These are phyloP conservation scores for Dictyostelium firmibasis DNA, from an alignment of 78 protist genomes.

Conservation along the genomic window DNA sequence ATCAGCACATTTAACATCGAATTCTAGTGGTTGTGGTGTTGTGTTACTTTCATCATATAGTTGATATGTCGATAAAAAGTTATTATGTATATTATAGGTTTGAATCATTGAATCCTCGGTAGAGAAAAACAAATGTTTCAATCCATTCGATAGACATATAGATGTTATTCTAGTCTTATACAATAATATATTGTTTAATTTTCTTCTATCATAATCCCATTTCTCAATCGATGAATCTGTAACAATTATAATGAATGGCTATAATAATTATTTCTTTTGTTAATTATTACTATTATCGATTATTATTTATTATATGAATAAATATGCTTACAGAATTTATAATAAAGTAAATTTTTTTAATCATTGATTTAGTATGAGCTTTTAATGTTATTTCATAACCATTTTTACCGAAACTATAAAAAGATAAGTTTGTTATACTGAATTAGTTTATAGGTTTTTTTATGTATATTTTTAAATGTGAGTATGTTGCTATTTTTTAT, in stretches of 20 bases:
- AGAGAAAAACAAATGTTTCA: slow-evolving; percentile 21
- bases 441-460: not conserved
- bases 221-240: slow-evolving; percentile 46
- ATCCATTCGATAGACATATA: not conserved
- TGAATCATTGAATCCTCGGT: slow-evolving; percentile 26
- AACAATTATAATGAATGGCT: slow-evolving; percentile 30
- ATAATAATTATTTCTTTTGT: not conserved
- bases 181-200: not conserved
- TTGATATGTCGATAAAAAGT: slow-evolving; percentile 40
- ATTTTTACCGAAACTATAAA: slow-evolving; percentile 44
- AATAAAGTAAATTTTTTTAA: slow-evolving; percentile 32
- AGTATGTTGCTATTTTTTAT: not conserved
- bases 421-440: not conserved
- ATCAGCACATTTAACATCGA: not conserved
- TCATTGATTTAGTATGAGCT: not conserved
- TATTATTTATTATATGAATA: not conserved
- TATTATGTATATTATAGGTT: slow-evolving; percentile 8
- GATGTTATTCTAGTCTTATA: slow-evolving; percentile 52
- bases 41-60: not conserved
- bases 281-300: not conserved
- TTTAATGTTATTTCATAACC: slow-evolving; percentile 14
- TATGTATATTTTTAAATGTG: not conserved
- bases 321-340: not conserved
- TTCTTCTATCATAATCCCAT: slow-evolving; percentile 36
- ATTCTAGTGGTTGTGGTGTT: not conserved